Base-by-base conservation (phyloP, 2,329 filamentous ascomycete species). In the Epichloe sibirici region DNA sequence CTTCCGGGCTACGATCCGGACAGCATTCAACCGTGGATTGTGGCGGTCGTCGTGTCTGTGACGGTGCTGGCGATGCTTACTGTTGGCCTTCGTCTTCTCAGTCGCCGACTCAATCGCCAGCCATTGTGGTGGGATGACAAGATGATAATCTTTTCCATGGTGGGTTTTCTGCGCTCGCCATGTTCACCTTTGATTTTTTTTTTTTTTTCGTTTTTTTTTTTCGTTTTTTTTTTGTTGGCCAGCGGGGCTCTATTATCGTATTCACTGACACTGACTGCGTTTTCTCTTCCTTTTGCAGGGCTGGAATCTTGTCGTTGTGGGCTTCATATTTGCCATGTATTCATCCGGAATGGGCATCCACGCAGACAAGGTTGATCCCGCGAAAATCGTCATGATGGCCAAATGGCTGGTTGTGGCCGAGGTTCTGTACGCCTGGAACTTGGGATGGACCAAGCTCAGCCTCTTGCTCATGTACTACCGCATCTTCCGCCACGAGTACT, bases 381-480 rank as follows among this genome's bases (percentile, higher is more conserved):
- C 58, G 0, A 57, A 68, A n/a, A 69, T 74, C 25, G 66, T 73
- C 46, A 62, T 67, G 59, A 70, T 74, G 63, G 68, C 69, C 12
- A 74, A 77, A 61, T 69, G 71, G 59, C 66, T 77, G 5, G 60
- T 77, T 12, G 69, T 72, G 11, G 72, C 70, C 23, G 73, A 75
- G 58, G 65, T 75, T 51, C 62, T 75, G 40, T 76, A 76, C 57
- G 70, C 66, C 28, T 75, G 67, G 58, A 74, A 73, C 34, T 62
- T 76, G 3, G 71, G 69, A 40, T 69, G 74, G 63, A 74, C 74
- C n/a, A 79, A 77, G 57, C 51, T 76, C 13, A 71, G 70, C 49
- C 64, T 78, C 23, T 58, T 79, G 45, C 61, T 76, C 43, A 75
- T 78, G 73, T 78, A 77, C 64, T 70, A 69, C 58, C 73, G 74